phyloP scores from a whole-genome alignment of 2,329 filamentous ascomycete genomes.

The Pseudonectria buxi region DNA sequence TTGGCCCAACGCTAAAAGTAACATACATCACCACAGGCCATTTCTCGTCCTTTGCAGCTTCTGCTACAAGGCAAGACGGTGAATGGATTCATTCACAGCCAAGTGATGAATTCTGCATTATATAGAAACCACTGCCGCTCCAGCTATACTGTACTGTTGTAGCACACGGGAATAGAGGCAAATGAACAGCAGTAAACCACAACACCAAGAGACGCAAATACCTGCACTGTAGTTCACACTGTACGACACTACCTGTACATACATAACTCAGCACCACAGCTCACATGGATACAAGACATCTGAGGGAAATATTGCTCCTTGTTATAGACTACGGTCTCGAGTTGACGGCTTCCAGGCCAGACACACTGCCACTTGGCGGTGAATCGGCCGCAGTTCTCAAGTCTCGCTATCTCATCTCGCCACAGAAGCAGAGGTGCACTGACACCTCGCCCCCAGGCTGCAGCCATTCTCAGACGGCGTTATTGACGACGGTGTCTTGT shows the following conservation, averaged over 20 bases:
- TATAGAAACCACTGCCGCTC: too few relatives aligned
- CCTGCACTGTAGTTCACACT: too few relatives aligned
- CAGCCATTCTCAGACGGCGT: slow-evolving; percentile 11
- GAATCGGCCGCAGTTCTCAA: slow-evolving; percentile 18
- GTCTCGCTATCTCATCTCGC: slow-evolving; percentile 11
- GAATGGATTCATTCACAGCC: too few relatives aligned
- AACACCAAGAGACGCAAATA: too few relatives aligned
- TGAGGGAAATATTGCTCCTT: slow-evolving; percentile 12
- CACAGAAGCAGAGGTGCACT: slow-evolving; percentile 21
- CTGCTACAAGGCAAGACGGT: too few relatives aligned
- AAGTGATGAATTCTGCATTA: too few relatives aligned
- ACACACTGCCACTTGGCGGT: slow-evolving; percentile 22
- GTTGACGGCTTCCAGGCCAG: slow-evolving; percentile 14
- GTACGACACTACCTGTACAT: too few relatives aligned
- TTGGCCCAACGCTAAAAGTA: background rate
- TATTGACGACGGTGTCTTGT: slow-evolving; percentile 14
- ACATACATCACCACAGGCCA: background rate
- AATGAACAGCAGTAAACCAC: too few relatives aligned
- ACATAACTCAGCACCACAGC: too few relatives aligned
- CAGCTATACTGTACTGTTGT: too few relatives aligned
- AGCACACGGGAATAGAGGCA: too few relatives aligned
- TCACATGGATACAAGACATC: too few relatives aligned
- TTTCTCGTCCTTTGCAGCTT: background rate
- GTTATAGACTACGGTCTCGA: slow-evolving; percentile 17
- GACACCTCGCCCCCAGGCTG: slow-evolving; percentile 16